Percentiles rank a stretch among this genome's conserved stretches.
Conservation (phyloP, 257 asterid species). For the Cruciata laevipes region DNA sequence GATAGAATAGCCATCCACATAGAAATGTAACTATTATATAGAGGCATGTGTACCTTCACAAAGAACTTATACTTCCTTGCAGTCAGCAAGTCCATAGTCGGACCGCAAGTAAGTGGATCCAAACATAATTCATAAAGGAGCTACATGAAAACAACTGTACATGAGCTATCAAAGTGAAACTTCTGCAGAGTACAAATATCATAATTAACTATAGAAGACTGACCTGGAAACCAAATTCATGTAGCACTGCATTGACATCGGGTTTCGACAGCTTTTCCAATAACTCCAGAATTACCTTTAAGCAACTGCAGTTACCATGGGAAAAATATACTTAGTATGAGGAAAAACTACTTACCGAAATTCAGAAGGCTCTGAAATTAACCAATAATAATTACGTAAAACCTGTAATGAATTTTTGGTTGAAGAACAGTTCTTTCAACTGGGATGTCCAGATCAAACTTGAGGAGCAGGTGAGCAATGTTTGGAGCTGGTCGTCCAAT, state of each 20-base stretch:
- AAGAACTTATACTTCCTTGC: conserved; percentile 76
- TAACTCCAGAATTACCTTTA: conserved; percentile 89
- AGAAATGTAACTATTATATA: neutral
- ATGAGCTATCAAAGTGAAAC: conserved; percentile 21
- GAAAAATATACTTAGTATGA: conserved; percentile 17
- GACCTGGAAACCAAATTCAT: conserved; percentile 97
- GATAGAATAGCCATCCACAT: neutral
- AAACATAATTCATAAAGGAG: conserved; percentile 78
- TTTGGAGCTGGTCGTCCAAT: conserved; percentile 81
- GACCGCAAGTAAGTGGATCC: conserved; percentile 79
- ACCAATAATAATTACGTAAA: conserved; percentile 3
- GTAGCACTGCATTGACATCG: conserved; percentile 76
- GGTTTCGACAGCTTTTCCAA: conserved; percentile 77
- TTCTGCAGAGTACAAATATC: neutral
- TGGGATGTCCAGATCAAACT: conserved; percentile 74
- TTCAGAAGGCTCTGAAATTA: neutral
- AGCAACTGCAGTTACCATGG: conserved; percentile 50
- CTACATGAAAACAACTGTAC: conserved; percentile 38
- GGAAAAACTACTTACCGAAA: conserved; percentile 2
- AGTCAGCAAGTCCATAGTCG: conserved; percentile 72
- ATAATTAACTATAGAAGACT: conserved; percentile 8
- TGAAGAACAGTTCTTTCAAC: conserved; percentile 80
- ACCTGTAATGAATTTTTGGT: conserved; percentile 96
- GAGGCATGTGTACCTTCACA: conserved; percentile 51
- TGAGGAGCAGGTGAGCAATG: conserved; percentile 78